These are phyloP conservation scores for Acer negundo DNA, from an alignment of 345 rosid genomes.

Conservation along the genomic window DNA sequence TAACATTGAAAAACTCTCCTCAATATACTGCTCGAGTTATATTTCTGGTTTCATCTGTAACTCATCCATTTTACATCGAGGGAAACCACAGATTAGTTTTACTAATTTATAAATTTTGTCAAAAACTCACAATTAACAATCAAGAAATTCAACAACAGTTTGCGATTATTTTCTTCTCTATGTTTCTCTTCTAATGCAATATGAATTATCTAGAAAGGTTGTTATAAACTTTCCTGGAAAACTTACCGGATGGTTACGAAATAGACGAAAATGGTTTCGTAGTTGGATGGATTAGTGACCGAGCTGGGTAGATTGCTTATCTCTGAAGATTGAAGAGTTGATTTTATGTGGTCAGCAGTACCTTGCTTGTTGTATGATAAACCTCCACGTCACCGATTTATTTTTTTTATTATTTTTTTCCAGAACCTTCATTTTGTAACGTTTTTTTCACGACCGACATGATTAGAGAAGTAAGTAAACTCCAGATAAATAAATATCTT, in stretches of 20 bases:
- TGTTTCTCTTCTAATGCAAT: not conserved
- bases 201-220: not conserved
- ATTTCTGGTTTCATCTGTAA: slow-evolving; percentile 6
- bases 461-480: no score
- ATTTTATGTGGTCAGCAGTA: not conserved
- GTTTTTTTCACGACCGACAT: no score
- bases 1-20: not conserved
- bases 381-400: not conserved
- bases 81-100: not conserved
- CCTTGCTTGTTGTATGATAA: not conserved
- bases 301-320: not conserved
- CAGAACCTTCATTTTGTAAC: no score
- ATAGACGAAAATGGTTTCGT: not conserved
- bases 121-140: slow-evolving; percentile 2
- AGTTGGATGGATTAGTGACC: not conserved
- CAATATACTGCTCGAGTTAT: not conserved
- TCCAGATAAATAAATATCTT: no score
- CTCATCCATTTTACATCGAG: not conserved
- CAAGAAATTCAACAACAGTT: not conserved
- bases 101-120: slow-evolving; percentile 1
- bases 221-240: not conserved
- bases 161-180: no score
- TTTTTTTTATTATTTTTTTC: no score
- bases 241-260: not conserved
- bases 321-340: not conserved